phyloP scores from a whole-genome alignment of 192 early-diverging fungal species.

The Fimicolochytrium jonesii region DNA sequence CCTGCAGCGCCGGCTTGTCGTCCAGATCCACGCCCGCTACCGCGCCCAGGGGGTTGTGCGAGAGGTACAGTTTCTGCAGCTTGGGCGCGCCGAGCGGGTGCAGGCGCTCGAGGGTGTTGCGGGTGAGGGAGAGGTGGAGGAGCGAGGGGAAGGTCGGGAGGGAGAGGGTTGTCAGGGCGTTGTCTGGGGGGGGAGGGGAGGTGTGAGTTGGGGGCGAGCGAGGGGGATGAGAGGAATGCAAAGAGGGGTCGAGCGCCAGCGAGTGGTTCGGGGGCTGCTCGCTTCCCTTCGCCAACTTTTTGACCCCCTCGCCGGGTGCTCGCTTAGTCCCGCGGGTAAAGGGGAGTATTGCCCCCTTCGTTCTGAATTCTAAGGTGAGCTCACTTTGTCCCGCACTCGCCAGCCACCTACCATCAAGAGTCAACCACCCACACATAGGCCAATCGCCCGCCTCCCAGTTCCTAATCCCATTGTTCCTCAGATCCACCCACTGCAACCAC shows the following conservation, averaged over 20 bases:
- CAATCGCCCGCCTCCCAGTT: slow-evolving; percentile 28
- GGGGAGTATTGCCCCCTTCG: too few species aligned
- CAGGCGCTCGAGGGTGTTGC: slow-evolving; percentile 36
- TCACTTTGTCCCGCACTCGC: too few species aligned
- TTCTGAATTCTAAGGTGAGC: too few species aligned
- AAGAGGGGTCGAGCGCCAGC: too few species aligned
- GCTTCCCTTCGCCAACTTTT: too few species aligned
- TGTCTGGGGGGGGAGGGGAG: slow-evolving; percentile 37
- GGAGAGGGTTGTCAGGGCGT: slow-evolving; percentile 33
- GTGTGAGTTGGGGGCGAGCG: too few species aligned
- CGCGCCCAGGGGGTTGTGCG: slow-evolving; percentile 13
- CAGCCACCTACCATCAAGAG: slow-evolving; percentile 45
- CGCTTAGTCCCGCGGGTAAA: too few species aligned
- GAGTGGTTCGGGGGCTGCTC: too few species aligned
- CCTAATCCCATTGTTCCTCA: slow-evolving; percentile 40
- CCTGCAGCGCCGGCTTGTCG: slow-evolving; percentile 35
- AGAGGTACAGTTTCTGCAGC: slow-evolving; percentile 52
- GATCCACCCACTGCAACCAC: slow-evolving; percentile 49
- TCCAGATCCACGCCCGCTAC: slow-evolving; percentile 27
- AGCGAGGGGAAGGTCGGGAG: slow-evolving; percentile 43
- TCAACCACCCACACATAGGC: slow-evolving; percentile 47
- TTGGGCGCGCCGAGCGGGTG: slow-evolving; percentile 31
- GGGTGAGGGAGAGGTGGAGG: slow-evolving; percentile 40
- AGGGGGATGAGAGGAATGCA: too few species aligned
- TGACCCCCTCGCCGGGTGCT: too few species aligned